phyloP scores from a whole-genome alignment of 1,284 basidiomycete species.

The Amylostereum chailletii region DNA sequence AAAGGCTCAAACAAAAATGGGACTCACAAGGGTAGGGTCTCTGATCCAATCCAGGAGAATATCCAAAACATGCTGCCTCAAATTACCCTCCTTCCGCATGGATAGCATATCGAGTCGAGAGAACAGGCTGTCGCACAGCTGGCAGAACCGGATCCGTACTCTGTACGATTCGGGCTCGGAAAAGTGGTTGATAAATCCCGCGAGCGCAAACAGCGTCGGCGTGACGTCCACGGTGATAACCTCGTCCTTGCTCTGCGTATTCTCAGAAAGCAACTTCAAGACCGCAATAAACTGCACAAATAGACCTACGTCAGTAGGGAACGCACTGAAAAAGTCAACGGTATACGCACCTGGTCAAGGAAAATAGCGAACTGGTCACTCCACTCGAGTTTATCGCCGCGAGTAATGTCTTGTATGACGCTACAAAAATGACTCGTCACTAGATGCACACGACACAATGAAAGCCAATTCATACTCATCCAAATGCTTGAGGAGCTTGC shows the following conservation, averaged over 20 bases:
- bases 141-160: slow-evolving; percentile 71
- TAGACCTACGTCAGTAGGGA: neutral
- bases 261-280: slow-evolving; percentile 71
- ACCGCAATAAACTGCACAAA: slow-evolving; percentile 56
- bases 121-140: slow-evolving; percentile 63
- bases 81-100: slow-evolving; percentile 56
- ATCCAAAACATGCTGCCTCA: slow-evolving; percentile 69
- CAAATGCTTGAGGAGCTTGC: slow-evolving; percentile 60
- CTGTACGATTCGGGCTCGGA: slow-evolving; percentile 46
- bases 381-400: slow-evolving; percentile 32
- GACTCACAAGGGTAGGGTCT: slow-evolving; percentile 36
- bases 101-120: slow-evolving; percentile 52
- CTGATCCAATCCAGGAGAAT: slow-evolving; percentile 72
- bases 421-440: slow-evolving; percentile 17
- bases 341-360: slow-evolving; percentile 57
- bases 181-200: slow-evolving; percentile 59
- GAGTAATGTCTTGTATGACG: slow-evolving; percentile 36
- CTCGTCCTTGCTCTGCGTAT: slow-evolving; percentile 54
- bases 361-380: slow-evolving; percentile 56
- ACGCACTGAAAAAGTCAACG: neutral
- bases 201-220: slow-evolving; percentile 54
- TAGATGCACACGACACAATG: neutral
- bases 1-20: neutral
- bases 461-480: slow-evolving; percentile 47
- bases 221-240: slow-evolving; percentile 64